Conservation (phyloP, 306 rosid species). For the Vicia villosa region DNA sequence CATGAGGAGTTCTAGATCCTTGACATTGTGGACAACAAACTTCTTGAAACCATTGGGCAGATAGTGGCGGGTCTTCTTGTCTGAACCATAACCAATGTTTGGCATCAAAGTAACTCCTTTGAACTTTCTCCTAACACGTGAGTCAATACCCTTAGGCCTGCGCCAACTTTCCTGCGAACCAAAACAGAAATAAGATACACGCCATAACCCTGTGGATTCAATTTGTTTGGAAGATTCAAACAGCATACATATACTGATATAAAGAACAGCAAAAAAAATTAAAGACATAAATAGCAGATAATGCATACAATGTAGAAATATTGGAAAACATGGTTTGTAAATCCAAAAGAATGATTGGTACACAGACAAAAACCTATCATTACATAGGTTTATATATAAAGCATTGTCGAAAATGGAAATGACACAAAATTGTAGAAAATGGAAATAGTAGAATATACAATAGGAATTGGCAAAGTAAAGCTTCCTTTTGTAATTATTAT, state of each 20-base stretch:
- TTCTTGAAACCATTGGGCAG: conserved; percentile 88
- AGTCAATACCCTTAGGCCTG: conserved; percentile 88
- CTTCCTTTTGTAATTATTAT: not conserved
- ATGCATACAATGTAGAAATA: not conserved
- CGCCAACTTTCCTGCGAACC: conserved; percentile 54
- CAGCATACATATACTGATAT: too few relatives aligned
- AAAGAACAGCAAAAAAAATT: not conserved
- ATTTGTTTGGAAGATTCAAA: not conserved
- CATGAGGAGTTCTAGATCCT: conserved; percentile 68
- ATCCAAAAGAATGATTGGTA: not conserved
- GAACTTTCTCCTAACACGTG: conserved; percentile 81
- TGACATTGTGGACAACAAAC: conserved; percentile 71
- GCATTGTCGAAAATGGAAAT: not conserved
- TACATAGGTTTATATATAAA: not conserved
- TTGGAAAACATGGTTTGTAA: not conserved
- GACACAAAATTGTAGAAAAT: not conserved
- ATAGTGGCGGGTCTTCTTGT: conserved; percentile 81
- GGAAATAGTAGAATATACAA: not conserved
- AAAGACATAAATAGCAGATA: not conserved
- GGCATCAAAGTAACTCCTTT: conserved; percentile 83
- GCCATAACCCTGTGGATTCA: not conserved
- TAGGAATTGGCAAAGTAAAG: not conserved
- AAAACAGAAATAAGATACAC: not conserved
- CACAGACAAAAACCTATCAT: not conserved
- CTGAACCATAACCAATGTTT: conserved; percentile 79